These are phyloP conservation scores for Chloris gayana DNA, from an alignment of 176 grass and related monocot genomes.

Conservation along the genomic window DNA sequence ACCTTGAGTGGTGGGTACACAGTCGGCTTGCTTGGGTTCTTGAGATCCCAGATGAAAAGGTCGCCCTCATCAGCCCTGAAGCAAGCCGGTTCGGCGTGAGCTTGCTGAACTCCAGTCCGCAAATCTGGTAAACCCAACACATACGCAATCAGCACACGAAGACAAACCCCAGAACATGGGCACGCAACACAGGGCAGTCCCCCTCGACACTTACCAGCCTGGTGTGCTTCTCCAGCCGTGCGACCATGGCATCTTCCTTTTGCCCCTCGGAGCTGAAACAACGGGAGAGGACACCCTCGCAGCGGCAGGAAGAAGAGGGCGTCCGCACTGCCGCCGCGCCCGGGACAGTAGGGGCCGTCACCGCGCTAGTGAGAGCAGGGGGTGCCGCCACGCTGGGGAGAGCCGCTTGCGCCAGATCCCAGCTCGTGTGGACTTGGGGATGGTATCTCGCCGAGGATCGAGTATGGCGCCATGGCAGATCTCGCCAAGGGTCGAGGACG, in stretches of 20 bases:
- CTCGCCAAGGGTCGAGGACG: too few relatives aligned
- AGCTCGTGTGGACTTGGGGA: too few relatives aligned
- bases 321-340: too few relatives aligned
- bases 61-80: constrained; percentile 89
- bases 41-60: constrained; percentile 95
- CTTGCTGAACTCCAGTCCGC: constrained; percentile 84
- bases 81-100: constrained; percentile 77
- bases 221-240: constrained; percentile 82
- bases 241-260: constrained; percentile 70
- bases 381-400: too few relatives aligned
- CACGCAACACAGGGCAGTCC: constrained; percentile 9
- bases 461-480: too few relatives aligned
- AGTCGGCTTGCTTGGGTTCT: constrained; percentile 67
- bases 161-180: constrained; percentile 2
- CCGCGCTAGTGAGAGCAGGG: too few relatives aligned
- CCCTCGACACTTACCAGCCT: constrained; percentile 62
- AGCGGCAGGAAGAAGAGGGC: too few relatives aligned
- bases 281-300: too few relatives aligned
- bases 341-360: too few relatives aligned
- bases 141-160: constrained; percentile 26
- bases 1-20: constrained; percentile 88
- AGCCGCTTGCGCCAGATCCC: too few relatives aligned
- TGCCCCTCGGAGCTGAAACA: constrained; percentile 74
- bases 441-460: too few relatives aligned
- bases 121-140: constrained; percentile 55